Conservation (phyloP, 495 filamentous ascomycete genomes). For the Annulohypoxylon maeteangense region DNA sequence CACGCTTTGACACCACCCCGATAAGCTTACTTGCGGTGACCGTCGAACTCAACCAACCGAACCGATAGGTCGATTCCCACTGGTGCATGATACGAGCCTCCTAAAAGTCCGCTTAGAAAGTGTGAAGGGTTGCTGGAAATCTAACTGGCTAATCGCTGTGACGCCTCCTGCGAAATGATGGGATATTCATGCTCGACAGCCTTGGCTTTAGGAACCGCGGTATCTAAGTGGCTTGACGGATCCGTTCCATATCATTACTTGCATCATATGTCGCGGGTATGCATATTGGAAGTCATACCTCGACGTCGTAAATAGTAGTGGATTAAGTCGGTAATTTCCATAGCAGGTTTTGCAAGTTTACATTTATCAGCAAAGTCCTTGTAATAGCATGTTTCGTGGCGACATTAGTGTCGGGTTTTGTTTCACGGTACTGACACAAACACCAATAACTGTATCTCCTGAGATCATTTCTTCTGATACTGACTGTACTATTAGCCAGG, state of each 20-base stretch:
- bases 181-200: neutral
- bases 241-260: neutral
- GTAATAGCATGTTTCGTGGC: neutral
- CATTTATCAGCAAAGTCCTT: neutral
- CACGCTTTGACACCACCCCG: neutral
- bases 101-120: neutral
- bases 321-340: neutral
- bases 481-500: neutral
- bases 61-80: neutral
- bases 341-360: neutral
- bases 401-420: neutral
- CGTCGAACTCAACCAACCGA: neutral
- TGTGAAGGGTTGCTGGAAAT: neutral
- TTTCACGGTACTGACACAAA: neutral
- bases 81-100: neutral
- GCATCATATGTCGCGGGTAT: neutral
- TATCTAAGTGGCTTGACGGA: neutral
- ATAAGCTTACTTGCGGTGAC: constrained; percentile 19
- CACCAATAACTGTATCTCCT: neutral
- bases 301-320: neutral
- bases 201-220: neutral
- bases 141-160: neutral
- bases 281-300: neutral
- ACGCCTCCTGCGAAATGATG: neutral
- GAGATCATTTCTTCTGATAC: neutral